phyloP scores from a whole-genome alignment of 2,329 filamentous ascomycete genomes.

The Fusarium sp. region DNA sequence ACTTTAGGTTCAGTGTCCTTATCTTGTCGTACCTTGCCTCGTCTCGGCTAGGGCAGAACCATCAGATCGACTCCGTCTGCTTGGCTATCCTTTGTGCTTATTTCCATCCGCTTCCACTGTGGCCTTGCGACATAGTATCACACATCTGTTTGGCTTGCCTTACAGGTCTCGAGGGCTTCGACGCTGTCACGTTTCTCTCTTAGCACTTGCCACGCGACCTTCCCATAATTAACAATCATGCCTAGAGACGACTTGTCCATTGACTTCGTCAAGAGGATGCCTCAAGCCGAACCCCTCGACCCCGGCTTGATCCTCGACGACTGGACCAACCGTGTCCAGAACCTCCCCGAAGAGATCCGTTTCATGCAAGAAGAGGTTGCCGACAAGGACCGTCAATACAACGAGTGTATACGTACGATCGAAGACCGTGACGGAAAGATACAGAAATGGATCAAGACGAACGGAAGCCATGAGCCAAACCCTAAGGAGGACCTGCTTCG shows the following conservation, averaged over 20 bases:
- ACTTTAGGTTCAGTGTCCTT: slow-evolving; percentile 42
- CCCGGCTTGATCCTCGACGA: slow-evolving; percentile 80
- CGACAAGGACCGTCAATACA: slow-evolving; percentile 80
- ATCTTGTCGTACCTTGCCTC: slow-evolving; percentile 34
- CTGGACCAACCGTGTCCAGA: slow-evolving; percentile 80
- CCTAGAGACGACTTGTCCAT: slow-evolving; percentile 80
- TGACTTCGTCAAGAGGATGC: slow-evolving; percentile 77
- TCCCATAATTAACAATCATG: slow-evolving; percentile 71
- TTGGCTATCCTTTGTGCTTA: slow-evolving; percentile 23
- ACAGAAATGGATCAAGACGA: slow-evolving; percentile 83
- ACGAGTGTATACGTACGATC: slow-evolving; percentile 76
- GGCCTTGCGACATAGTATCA: slow-evolving; percentile 20
- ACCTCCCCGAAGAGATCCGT: slow-evolving; percentile 83
- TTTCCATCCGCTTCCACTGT: slow-evolving; percentile 31
- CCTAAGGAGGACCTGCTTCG: slow-evolving; percentile 79
- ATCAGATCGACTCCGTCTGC: slow-evolving; percentile 32
- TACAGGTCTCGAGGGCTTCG: slow-evolving; percentile 38
- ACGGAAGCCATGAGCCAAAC: slow-evolving; percentile 79
- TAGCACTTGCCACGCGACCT: slow-evolving; percentile 42
- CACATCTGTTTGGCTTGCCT: slow-evolving; percentile 31
- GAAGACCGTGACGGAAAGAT: slow-evolving; percentile 79
- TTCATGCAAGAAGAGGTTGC: slow-evolving; percentile 87
- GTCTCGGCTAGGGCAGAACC: slow-evolving; percentile 32
- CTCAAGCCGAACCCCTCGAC: slow-evolving; percentile 71
- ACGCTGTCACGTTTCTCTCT: slow-evolving; percentile 41